These are phyloP conservation scores for Heterobasidion parviporum DNA, from an alignment of 1,284 basidiomycete genomes.

Conservation along the genomic window DNA sequence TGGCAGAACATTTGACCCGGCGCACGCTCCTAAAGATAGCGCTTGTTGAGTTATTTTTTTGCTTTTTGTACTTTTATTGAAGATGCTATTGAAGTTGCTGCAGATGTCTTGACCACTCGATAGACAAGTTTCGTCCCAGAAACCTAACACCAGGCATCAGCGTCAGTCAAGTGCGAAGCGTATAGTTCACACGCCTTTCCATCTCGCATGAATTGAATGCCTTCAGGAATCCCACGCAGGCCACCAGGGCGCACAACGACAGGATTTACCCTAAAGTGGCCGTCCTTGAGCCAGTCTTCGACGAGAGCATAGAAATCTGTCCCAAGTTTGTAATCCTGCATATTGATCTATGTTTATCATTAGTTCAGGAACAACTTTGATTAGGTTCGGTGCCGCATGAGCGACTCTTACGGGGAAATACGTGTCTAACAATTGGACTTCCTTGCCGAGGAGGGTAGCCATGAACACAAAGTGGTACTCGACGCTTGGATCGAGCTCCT, in stretches of 20 bases:
- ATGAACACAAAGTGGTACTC: not conserved
- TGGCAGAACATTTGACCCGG: too few relatives aligned
- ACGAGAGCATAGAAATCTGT: not conserved
- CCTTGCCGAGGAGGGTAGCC: not conserved
- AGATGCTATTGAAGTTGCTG: too few relatives aligned
- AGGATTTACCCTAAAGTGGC: not conserved
- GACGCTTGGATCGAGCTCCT: not conserved
- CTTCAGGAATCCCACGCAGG: not conserved
- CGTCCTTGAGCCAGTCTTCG: not conserved
- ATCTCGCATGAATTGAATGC: not conserved
- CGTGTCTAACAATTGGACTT: not conserved
- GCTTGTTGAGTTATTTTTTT: too few relatives aligned
- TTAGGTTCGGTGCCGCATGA: not conserved
- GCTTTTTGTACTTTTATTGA: too few relatives aligned
- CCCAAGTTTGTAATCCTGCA: not conserved
- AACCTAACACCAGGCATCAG: too few relatives aligned
- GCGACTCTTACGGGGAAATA: not conserved
- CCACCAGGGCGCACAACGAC: not conserved
- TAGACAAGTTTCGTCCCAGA: too few relatives aligned
- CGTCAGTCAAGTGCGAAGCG: too few relatives aligned
- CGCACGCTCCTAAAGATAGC: too few relatives aligned
- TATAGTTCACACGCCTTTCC: not conserved
- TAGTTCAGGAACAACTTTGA: not conserved
- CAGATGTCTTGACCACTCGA: too few relatives aligned
- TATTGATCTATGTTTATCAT: not conserved